Conservation (phyloP, 306 rosid species). For the Dalbergia oliveri region DNA sequence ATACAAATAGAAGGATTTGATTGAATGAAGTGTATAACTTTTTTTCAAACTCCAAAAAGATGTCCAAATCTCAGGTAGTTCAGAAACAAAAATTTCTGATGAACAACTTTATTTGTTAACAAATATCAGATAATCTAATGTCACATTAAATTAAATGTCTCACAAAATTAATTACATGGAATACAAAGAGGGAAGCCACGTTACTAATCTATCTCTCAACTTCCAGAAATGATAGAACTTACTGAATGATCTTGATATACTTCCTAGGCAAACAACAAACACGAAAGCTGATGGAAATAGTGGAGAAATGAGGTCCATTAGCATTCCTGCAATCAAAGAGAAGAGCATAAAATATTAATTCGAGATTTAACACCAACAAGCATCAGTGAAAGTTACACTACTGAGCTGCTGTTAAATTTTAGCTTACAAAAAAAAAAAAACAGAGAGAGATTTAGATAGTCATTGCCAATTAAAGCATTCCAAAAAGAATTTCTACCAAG, state of each 20-base stretch:
- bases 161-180: not conserved
- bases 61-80: slow-evolving; percentile 35
- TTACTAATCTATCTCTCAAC: slow-evolving; percentile 25
- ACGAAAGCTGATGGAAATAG: slow-evolving; percentile 91
- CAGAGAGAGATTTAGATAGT: not conserved
- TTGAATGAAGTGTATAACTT: no score
- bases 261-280: slow-evolving; percentile 86
- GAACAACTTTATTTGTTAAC: slow-evolving; percentile 24
- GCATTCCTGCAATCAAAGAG: slow-evolving; percentile 77
- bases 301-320: slow-evolving; percentile 97
- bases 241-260: slow-evolving; percentile 98
- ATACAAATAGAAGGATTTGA: no score
- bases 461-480: slow-evolving; percentile 23
- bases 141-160: not conserved
- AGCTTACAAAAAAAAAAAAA: not conserved
- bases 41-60: not conserved
- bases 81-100: slow-evolving; percentile 13
- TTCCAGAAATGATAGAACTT: slow-evolving; percentile 54
- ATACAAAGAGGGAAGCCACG: not conserved
- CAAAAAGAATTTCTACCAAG: slow-evolving; percentile 65
- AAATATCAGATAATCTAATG: slow-evolving; percentile 8
- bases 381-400: slow-evolving; percentile 12
- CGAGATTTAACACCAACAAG: slow-evolving; percentile 12
- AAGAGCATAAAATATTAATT: slow-evolving; percentile 40
- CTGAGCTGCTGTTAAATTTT: slow-evolving; percentile 25